These are phyloP conservation scores for Lyophyllum semitale DNA, from an alignment of 768 basidiomycete species.

Conservation along the genomic window DNA sequence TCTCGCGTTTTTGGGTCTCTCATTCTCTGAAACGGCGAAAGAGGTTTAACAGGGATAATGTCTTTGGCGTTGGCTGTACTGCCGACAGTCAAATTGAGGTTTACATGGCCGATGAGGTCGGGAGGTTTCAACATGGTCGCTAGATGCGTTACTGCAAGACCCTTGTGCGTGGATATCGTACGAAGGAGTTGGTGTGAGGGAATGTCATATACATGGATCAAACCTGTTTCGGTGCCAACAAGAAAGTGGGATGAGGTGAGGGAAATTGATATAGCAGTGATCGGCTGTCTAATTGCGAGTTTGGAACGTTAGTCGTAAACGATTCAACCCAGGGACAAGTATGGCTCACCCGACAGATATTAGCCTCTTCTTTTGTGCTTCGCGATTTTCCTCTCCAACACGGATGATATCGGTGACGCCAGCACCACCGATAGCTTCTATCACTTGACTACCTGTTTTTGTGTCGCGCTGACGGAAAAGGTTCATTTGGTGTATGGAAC, in stretches of 20 bases:
- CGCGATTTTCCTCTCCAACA: constrained; percentile 54
- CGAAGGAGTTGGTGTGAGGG: constrained; percentile 90
- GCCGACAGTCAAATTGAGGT: constrained; percentile 46
- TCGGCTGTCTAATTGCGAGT: constrained; percentile 55
- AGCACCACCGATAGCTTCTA: constrained; percentile 76
- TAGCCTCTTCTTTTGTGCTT: constrained; percentile 54
- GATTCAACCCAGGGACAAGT: not conserved
- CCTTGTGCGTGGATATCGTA: constrained; percentile 73
- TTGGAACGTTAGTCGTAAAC: not conserved
- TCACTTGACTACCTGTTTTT: constrained; percentile 48
- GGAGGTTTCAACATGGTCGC: constrained; percentile 82
- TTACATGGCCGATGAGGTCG: constrained; percentile 83
- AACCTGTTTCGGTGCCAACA: constrained; percentile 75
- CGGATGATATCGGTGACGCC: constrained; percentile 73
- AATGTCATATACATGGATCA: constrained; percentile 82
- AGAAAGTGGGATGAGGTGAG: constrained; percentile 76
- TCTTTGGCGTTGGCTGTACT: constrained; percentile 50
- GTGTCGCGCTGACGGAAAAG: constrained; percentile 67
- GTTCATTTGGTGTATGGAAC: constrained; percentile 79
- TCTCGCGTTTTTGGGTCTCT: constrained; percentile 68
- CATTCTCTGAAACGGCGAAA: constrained; percentile 74
- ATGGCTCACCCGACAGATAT: constrained; percentile 67
- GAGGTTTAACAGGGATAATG: constrained; percentile 62
- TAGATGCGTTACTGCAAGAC: constrained; percentile 70
- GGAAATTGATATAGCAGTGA: constrained; percentile 77